A percentile compares a stretch with the other conserved stretches of the same genome.
These are phyloP conservation scores for Chaetomiaceae sp. DNA, from an alignment of 2,329 filamentous ascomycete genomes.

Conservation along the genomic window DNA sequence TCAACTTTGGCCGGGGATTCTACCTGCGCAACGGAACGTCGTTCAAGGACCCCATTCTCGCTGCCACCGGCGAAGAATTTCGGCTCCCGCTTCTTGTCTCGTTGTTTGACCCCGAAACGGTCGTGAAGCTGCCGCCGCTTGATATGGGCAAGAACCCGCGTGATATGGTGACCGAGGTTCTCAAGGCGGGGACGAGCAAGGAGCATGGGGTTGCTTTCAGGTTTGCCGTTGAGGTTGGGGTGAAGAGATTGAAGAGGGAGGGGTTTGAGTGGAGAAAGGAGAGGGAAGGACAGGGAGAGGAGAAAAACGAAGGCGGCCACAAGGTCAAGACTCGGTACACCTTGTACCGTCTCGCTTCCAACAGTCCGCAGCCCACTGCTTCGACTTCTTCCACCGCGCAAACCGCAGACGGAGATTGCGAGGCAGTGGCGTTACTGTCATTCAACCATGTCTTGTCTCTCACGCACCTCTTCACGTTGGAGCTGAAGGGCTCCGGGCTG, in stretches of 20 bases:
- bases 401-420: background rate
- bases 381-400: background rate
- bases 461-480: conserved; percentile 8
- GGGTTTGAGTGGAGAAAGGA: conserved; percentile 14
- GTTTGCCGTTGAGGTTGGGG: conserved; percentile 15
- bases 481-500: conserved; percentile 8
- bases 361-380: background rate
- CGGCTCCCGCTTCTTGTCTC: background rate
- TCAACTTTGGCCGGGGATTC: conserved; percentile 15
- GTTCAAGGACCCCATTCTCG: conserved; percentile 11
- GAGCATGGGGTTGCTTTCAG: conserved; percentile 10
- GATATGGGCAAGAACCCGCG: background rate
- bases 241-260: conserved; percentile 3
- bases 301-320: background rate
- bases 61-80: conserved; percentile 14
- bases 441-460: conserved; percentile 1
- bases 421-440: conserved; percentile 1
- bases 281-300: too few species aligned
- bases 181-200: background rate
- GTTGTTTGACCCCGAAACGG: conserved; percentile 1
- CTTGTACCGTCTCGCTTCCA: background rate
- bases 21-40: conserved; percentile 17
- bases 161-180: conserved; percentile 11
- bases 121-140: conserved; percentile 11
- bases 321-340: conserved; percentile 2